Percentiles rank a stretch among this genome's conserved stretches.
Conservation (phyloP, 257 asterid genomes). For the Linaria vulgaris region DNA sequence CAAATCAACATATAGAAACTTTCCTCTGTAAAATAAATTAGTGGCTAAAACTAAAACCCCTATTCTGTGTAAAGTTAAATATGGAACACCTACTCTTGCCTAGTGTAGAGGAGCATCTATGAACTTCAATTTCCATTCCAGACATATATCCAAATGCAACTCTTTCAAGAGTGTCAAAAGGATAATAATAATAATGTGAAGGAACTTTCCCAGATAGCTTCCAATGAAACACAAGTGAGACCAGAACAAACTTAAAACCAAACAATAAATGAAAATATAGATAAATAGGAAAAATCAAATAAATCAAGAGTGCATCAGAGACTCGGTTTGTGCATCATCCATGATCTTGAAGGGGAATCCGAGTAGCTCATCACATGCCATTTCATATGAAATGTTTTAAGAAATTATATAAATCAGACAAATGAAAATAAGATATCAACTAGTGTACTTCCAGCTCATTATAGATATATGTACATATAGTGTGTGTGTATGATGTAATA, state of each 20-base stretch:
- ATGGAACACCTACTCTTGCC: too few relatives aligned
- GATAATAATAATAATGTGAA: neutral
- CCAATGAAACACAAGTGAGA: neutral
- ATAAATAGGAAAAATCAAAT: neutral
- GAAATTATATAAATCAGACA: too few relatives aligned
- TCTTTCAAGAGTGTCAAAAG: neutral
- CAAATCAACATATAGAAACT: too few relatives aligned
- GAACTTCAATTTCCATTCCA: neutral
- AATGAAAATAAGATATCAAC: too few relatives aligned
- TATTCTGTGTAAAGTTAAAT: too few relatives aligned
- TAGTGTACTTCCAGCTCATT: too few relatives aligned
- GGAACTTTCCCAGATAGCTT: neutral
- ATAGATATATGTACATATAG: too few relatives aligned
- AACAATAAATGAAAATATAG: neutral
- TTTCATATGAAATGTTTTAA: neutral
- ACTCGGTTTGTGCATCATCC: constrained; percentile 65
- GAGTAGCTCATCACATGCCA: constrained; percentile 53
- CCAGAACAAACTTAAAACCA: neutral
- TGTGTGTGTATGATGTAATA: too few relatives aligned
- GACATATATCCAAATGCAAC: too few relatives aligned
- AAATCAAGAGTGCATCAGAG: constrained; percentile 36
- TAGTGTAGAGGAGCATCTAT: too few relatives aligned
- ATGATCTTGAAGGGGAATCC: constrained; percentile 73
- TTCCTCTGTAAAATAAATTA: too few relatives aligned
- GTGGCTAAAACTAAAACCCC: too few relatives aligned